Evolutionary conservation across 2,329 filamentous ascomycete species (phyloP).

Genomic region (Colletotrichum tanaceti): DNA sequence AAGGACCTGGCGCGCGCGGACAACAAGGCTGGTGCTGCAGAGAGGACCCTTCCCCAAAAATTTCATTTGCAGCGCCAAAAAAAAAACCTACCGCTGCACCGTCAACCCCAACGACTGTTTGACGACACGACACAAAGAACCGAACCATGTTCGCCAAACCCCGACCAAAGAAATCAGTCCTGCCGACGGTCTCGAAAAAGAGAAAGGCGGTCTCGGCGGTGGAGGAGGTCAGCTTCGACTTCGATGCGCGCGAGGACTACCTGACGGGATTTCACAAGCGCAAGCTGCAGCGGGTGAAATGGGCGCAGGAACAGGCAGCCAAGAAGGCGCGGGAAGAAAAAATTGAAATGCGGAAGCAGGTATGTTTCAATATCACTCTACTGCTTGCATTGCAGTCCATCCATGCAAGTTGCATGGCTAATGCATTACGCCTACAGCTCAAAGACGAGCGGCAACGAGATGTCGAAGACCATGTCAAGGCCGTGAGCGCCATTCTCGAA

Average conservation of each 20-base stretch:
- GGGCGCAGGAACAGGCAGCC: slow-evolving; percentile 83
- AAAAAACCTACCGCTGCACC: slow-evolving; percentile 24
- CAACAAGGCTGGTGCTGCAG: slow-evolving; percentile 32
- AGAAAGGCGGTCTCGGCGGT: slow-evolving; percentile 70
- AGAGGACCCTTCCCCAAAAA: slow-evolving; percentile 23
- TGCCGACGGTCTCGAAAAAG: slow-evolving; percentile 73
- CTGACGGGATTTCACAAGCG: slow-evolving; percentile 97
- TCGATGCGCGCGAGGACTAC: slow-evolving; percentile 82
- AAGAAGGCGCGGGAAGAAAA: slow-evolving; percentile 83
- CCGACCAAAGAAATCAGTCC: slow-evolving; percentile 66
- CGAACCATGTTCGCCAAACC: slow-evolving; percentile 66
- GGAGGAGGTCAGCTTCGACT: slow-evolving; percentile 89
- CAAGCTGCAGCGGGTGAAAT: slow-evolving; percentile 85
- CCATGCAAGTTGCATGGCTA: not conserved
- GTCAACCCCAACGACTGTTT: slow-evolving; percentile 6
- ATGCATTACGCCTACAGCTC: slow-evolving; percentile 66
- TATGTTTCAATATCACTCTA: slow-evolving; percentile 51
- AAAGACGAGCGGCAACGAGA: slow-evolving; percentile 85
- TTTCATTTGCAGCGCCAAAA: slow-evolving; percentile 23
- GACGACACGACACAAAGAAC: slow-evolving; percentile 21
- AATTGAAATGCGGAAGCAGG: slow-evolving; percentile 79
- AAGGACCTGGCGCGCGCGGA: slow-evolving; percentile 20
- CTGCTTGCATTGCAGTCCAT: not conserved
- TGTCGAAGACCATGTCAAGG: slow-evolving; percentile 82
- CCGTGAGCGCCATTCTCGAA: slow-evolving; percentile 77